phyloP scores from a whole-genome alignment of 495 filamentous ascomycete species.

The Cairneyella variabilis region DNA sequence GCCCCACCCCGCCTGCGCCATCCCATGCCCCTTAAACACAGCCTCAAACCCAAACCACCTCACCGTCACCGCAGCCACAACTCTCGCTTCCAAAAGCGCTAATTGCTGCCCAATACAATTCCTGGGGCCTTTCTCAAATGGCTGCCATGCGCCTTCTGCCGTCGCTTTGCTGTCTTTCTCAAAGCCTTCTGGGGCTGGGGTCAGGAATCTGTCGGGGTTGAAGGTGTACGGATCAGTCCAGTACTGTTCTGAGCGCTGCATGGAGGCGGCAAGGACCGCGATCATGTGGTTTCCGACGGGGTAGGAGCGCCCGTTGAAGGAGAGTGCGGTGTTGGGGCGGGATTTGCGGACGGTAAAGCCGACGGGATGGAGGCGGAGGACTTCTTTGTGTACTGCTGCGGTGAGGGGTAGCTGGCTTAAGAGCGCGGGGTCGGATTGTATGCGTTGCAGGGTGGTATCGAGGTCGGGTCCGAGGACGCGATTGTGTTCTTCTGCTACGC shows the following conservation, averaged over 20 bases:
- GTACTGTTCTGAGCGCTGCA: slow-evolving; percentile 24
- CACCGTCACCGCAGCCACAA: slow-evolving; percentile 31
- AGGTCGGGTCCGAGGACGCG: slow-evolving; percentile 32
- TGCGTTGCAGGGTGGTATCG: slow-evolving; percentile 15
- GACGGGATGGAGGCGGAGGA: slow-evolving; percentile 34
- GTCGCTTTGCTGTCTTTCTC: too few relatives aligned
- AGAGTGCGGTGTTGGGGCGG: slow-evolving; percentile 1
- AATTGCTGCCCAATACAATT: slow-evolving; percentile 44
- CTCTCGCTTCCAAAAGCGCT: slow-evolving; percentile 33
- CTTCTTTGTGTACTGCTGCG: slow-evolving; percentile 34
- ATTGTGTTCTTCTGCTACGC: slow-evolving; percentile 44
- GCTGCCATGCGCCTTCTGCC: slow-evolving; percentile 31
- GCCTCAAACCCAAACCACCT: slow-evolving; percentile 29
- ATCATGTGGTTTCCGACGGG: slow-evolving; percentile 15
- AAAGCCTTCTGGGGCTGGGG: slow-evolving; percentile 17
- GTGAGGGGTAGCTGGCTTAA: slow-evolving; percentile 26
- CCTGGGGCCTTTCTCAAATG: slow-evolving; percentile 41
- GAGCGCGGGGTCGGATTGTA: slow-evolving; percentile 27
- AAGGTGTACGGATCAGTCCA: slow-evolving; percentile 28
- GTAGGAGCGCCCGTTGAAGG: slow-evolving; percentile 2
- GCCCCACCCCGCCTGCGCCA: neutral
- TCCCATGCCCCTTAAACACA: neutral
- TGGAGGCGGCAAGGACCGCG: slow-evolving; percentile 21
- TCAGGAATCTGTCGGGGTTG: slow-evolving; percentile 34
- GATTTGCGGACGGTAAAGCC: slow-evolving; percentile 27